Conservation (phyloP, 169 alveolate genomes). For the Eimeria maxima region DNA sequence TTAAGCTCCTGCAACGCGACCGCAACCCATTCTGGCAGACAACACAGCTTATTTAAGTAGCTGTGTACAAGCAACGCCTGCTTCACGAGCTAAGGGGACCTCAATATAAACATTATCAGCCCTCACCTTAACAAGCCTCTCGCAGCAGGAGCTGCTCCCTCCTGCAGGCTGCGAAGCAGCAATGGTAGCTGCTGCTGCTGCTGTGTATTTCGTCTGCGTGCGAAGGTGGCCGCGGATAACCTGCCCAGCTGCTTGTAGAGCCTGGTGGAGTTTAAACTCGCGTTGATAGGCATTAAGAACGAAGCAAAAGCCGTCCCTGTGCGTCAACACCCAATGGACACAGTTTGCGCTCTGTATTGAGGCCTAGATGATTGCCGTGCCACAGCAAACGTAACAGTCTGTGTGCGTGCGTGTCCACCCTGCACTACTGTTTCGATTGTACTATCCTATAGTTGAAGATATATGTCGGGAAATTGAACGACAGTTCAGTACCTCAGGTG, state of each 20-base stretch:
- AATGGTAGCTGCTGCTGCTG: slow-evolving; percentile 65
- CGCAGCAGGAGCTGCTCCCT: slow-evolving; percentile 33
- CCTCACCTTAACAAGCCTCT: slow-evolving; percentile 42
- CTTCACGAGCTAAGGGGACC: background rate
- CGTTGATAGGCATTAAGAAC: slow-evolving; percentile 46
- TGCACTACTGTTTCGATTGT: background rate
- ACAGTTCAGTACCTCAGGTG: slow-evolving; percentile 12
- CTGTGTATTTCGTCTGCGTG: slow-evolving; percentile 48
- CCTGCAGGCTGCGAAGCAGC: slow-evolving; percentile 53
- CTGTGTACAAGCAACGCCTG: background rate
- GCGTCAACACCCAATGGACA: background rate
- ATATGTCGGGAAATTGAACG: background rate
- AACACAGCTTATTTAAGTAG: background rate
- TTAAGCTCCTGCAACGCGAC: slow-evolving; percentile 32
- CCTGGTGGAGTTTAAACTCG: slow-evolving; percentile 52
- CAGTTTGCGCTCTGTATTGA: background rate
- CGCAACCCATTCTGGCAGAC: background rate
- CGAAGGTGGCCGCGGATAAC: slow-evolving; percentile 63
- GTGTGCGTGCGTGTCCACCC: background rate
- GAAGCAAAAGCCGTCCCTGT: slow-evolving; percentile 66
- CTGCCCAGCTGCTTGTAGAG: slow-evolving; percentile 33
- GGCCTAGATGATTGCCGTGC: background rate
- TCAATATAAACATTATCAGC: too few species aligned
- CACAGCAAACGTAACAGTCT: background rate
- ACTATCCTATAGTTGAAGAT: background rate